Base-by-base conservation (phyloP, 441 rosid species). In the Adansonia grandidieri region DNA sequence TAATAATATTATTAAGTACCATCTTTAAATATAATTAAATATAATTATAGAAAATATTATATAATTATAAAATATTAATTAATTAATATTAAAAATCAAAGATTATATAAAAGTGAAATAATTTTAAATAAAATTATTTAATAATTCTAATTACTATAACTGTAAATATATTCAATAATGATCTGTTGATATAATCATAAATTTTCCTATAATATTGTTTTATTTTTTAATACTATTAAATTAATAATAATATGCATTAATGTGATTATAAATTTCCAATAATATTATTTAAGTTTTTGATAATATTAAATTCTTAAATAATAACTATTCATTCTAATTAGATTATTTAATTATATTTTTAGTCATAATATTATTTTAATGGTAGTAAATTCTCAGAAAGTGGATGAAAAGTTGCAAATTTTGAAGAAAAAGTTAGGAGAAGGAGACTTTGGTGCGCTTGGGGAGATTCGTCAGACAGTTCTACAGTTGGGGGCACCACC, bases 401-500 rank as follows among this genome's bases (percentile, higher is more conserved):
- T 96, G 86, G 91, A 80, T n/a, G 51, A 82, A 69, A 89, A 88
- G 82, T 78, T 96, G 88, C 84, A 81, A 82, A 71, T 78, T 56
- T 79, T 93, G 86, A 92, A 93, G 88, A 85, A 87, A 82, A 91
- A 85, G 78, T 87, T 96, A 78, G 88, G 78, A 73, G 86, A 65
- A 60, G 98, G 92, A 40, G 89, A 93, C 58, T 83, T 84, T 79
- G 80, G 86, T 83, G 89, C 81, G 76, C 97, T 96, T 9, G 64
- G 71, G 75, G 88, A 91, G 80, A 94, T 94, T 67, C 98, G 98
- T 47, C 83, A 89, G 76, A 88, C 97, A 69, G 88, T 96, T 79
- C 82, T 92, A 83, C 85, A 84, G 83, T 83, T 96, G 83, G 80
- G 74, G 19, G 93, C 98, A 71, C 98, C 98, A 15, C 58, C 88